Base-by-base conservation (phyloP, 257 asterid genomes). In the Solanum paucissectum region DNA sequence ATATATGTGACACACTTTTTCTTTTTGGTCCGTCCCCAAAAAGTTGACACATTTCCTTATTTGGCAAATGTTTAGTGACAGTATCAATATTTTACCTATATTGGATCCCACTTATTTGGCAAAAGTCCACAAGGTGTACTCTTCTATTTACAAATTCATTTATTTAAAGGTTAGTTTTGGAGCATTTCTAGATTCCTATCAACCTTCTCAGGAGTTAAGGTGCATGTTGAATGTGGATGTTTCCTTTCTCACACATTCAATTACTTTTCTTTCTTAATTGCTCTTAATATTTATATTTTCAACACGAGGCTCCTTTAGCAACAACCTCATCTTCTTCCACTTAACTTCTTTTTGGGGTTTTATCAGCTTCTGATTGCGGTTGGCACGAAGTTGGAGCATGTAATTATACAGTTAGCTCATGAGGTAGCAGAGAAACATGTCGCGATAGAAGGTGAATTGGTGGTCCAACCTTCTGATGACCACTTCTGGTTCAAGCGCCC, bases 401-500 rank as follows among this genome's bases (percentile, higher is more conserved):
- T 97, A 84, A 97, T 97, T 21, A 84, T 91, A 29, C 93, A 97
- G 92, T 90, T 97, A 90, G 99, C 99, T 87, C 94, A 95, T 38
- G 99, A 96, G 90, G 98, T 97, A 52, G 99, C 99, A 7, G 99
- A 97, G 94, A 97, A 96, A 73, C 99, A 97, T 88, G 89, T 94
- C 10, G 98, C 98, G 37, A 92, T 97, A n/a, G 98, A 95, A 89
- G 99, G 98, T 2, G 99, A 97, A 62, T 90, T 97, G 91, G 95
- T 94, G 20, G 99, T 97, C 40, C 89, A 90, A 86, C 99, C 99
- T 55, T 96, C 98, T 0, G 99, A 96, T 60, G 93, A 94, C 46
- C 99, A 94, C 91, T 97, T 97, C 87, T 97, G 99, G 99, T 95
- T 96, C 92, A 91, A 86, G 34, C 94, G 96, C 14, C 99, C 99